Base-by-base conservation (phyloP, 352 stramenopile species). In the Pythium vanterpoolii region DNA sequence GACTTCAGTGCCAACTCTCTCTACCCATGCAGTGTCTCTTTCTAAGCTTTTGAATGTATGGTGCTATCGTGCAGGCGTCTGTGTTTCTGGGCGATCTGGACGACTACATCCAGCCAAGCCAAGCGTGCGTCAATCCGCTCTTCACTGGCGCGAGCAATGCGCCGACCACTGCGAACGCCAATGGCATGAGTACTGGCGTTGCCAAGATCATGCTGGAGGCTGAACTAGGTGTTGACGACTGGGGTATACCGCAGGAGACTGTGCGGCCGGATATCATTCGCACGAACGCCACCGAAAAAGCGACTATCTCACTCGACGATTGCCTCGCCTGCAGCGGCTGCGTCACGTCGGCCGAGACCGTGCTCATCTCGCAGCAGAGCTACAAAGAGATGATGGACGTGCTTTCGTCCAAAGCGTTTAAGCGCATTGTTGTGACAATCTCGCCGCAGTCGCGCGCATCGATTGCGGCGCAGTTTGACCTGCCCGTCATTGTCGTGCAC, bases 321-420 rank as follows among this genome's bases (percentile, higher is more conserved):
- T 99, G 96, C 62, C 89, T 99, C 38, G 96, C 96, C 1, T 99
- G 96, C 77, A 98, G 87, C 24, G 96, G 96, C 52, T 99, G 96
- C 68, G 94, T 99, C 47, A 99, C 96, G 52, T 98, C 95, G n/a
- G 95, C 96, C 2, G 96, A 99, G 79, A 96, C 96, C n/a, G 95
- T 99, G n/a, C 76, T 99, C 13, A 94, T 99, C 71, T 96, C 96
- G 47, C 89, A 98, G 65, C 93, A 98, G 68, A 98, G 97, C 72
- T 95, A 73, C 40, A 76, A 91, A 56, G 90, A 97, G 51, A 79
- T 96, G 63, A 70, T 98, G 14, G 71, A 83, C 28, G 78, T 83
- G 47, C 65, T 92, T 21, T 46, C 48, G 7, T 56, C 69, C 23
- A 76, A 74, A 46, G 69, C 53, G 42, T 82, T 78, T 62, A 77